Evolutionary conservation across 345 rosid species (phyloP).

Genomic region (Melastoma malabathricum): DNA sequence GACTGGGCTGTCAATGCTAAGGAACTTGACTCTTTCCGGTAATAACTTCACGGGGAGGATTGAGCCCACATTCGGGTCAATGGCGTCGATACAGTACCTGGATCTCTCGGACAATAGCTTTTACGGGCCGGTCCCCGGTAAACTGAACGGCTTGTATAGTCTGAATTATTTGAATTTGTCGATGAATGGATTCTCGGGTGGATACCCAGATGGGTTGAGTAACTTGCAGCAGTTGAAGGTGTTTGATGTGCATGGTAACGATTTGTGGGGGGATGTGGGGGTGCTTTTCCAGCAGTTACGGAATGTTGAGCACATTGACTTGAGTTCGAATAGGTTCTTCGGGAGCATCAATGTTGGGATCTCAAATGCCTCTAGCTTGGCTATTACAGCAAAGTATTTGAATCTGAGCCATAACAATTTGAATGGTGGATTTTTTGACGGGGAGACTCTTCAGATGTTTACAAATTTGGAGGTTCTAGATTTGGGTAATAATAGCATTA

Average conservation of each 20-base stretch:
- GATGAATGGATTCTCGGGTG: constrained; percentile 48
- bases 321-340: constrained; percentile 53
- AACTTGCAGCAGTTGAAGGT: constrained; percentile 68
- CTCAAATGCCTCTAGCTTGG: constrained; percentile 54
- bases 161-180: constrained; percentile 64
- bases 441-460: constrained; percentile 42
- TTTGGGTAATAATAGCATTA: constrained; percentile 36
- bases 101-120: constrained; percentile 77
- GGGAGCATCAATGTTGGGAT: constrained; percentile 36
- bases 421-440: constrained; percentile 37
- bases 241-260: constrained; percentile 56
- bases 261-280: constrained; percentile 44
- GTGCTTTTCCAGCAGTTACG: constrained; percentile 37
- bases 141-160: constrained; percentile 64
- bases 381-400: constrained; percentile 47
- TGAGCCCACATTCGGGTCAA: constrained; percentile 57
- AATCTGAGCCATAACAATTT: constrained; percentile 58
- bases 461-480: constrained; percentile 61
- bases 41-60: constrained; percentile 75
- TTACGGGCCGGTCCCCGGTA: constrained; percentile 74
- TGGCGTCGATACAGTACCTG: constrained; percentile 48
- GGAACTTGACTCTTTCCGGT: constrained; percentile 56
- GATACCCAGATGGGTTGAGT: constrained; percentile 48
- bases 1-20: constrained; percentile 34
- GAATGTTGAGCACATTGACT: constrained; percentile 70